Conservation (phyloP, 1,139 yeast genomes). For the Lodderomyces theae region DNA sequence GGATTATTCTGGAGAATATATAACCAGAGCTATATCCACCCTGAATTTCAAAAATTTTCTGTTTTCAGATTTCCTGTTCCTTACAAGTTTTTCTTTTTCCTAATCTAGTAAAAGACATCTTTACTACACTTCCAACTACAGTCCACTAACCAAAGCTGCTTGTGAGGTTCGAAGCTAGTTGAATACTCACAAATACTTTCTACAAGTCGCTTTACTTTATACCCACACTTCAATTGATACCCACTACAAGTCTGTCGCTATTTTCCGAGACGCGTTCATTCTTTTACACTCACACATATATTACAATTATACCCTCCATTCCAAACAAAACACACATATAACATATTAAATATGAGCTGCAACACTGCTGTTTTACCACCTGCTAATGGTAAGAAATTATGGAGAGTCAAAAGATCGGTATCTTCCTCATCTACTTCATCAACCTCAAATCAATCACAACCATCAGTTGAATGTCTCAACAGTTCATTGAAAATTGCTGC, state of each 20-base stretch:
- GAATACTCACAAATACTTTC: neutral
- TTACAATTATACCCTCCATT: neutral
- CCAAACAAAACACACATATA: neutral
- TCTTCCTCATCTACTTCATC: constrained; percentile 11
- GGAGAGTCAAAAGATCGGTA: constrained; percentile 42
- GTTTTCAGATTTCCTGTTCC: constrained; percentile 1
- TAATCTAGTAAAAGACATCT: neutral
- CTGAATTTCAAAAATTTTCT: neutral
- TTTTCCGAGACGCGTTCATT: neutral
- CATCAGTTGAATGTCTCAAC: constrained; percentile 40
- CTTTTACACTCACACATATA: neutral
- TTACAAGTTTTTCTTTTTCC: neutral
- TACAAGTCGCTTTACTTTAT: constrained; percentile 1
- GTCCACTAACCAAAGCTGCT: neutral
- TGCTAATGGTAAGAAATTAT: constrained; percentile 47
- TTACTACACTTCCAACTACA: neutral
- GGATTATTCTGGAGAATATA: constrained; percentile 1
- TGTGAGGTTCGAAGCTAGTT: neutral
- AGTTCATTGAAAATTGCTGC: constrained; percentile 45
- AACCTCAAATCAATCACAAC: constrained; percentile 8
- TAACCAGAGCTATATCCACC: constrained; percentile 3
- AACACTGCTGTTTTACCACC: constrained; percentile 31
- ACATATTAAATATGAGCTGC: neutral
- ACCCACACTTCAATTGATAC: constrained; percentile 2
- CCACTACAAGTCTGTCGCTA: constrained; percentile 1